Evolutionary conservation across 345 rosid species (phyloP), one percentile per base, ranked within the genome.

Genomic region (Syzygium grande): DNA sequence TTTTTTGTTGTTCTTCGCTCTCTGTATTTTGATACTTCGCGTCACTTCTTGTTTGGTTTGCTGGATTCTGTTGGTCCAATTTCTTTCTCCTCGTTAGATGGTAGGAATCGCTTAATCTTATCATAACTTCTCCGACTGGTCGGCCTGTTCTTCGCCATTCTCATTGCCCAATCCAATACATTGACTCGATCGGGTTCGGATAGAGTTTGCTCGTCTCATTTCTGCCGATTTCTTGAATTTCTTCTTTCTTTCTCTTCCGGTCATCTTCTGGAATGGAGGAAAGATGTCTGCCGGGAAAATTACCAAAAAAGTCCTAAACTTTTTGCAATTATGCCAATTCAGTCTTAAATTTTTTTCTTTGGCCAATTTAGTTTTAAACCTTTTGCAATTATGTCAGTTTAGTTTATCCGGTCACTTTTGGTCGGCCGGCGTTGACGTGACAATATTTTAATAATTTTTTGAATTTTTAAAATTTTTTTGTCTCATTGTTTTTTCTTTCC

Each of bases 141-240:
- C 84, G 52, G 79, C 90, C 65, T 84, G 23, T 61, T 25, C 90
- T 92, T 91, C 89, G 84, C 90, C 89, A 91, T 87, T 56, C 85
- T 85, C 85, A 83, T 68, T 68, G 79, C 46, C 46, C 79, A 34
- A 8, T 34, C 23, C 9, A 11, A 34, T 34, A 68, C 25, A 68
- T 68, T 11, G 78, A 65, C 43, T 65, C 14, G 43, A 65, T 65
- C 78, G 22, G 22, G 46, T 34, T 3, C 17, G 79, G 79, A 30
- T 30, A 68, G 79, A 17, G 46, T 68, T 34, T 21, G 23, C 23
- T 65, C 43, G 8, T 30, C 38, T 30, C 6, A 2, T 34, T 34
- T 9, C 43, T 30, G 23, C 22, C 17, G 23, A 8, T 68, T 16
- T 68, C 10, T 17, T 16, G 3, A 68, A 34, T 16, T 30, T 12